Evolutionary conservation across 2,329 filamentous ascomycete genomes (phyloP).

Genomic region (Chalaropsis thielavioides): DNA sequence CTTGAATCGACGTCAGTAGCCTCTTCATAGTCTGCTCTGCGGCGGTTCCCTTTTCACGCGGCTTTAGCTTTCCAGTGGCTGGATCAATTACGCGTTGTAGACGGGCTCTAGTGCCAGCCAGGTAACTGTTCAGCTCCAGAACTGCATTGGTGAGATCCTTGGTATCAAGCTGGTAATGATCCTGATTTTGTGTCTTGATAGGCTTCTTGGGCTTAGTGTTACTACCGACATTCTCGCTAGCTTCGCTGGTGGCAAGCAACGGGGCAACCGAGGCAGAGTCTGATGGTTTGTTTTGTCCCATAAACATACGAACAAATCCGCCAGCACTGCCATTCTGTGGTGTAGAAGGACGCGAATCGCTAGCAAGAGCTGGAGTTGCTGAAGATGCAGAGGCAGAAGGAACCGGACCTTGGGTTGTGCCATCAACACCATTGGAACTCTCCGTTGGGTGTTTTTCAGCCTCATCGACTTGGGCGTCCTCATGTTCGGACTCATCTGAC

Average conservation of each 20-base stretch:
- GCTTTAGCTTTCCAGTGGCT: conserved; percentile 46
- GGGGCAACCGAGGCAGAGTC: conserved; percentile 22
- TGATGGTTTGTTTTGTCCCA: conserved; percentile 24
- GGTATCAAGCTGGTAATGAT: conserved; percentile 50
- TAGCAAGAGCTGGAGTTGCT: neutral
- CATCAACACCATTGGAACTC: conserved; percentile 1
- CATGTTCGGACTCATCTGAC: conserved; percentile 32
- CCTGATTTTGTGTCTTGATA: conserved; percentile 28
- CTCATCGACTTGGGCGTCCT: conserved; percentile 19
- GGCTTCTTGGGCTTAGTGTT: conserved; percentile 21
- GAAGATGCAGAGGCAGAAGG: neutral
- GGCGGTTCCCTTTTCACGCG: conserved; percentile 29
- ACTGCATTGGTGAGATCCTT: conserved; percentile 75
- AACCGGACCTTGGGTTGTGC: neutral
- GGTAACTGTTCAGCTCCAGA: conserved; percentile 68
- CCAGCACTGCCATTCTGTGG: conserved; percentile 22
- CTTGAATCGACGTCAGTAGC: conserved; percentile 32
- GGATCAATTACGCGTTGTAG: conserved; percentile 49
- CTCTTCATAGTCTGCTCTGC: conserved; percentile 39
- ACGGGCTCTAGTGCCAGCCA: conserved; percentile 66
- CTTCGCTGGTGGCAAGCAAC: conserved; percentile 36
- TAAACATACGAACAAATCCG: conserved; percentile 41
- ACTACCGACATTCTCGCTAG: conserved; percentile 41
- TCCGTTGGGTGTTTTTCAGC: conserved; percentile 19
- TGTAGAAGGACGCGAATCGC: conserved; percentile 12